These are phyloP conservation scores for Phytopythium delawarense DNA, from an alignment of 352 stramenopile species.

Conservation along the genomic window DNA sequence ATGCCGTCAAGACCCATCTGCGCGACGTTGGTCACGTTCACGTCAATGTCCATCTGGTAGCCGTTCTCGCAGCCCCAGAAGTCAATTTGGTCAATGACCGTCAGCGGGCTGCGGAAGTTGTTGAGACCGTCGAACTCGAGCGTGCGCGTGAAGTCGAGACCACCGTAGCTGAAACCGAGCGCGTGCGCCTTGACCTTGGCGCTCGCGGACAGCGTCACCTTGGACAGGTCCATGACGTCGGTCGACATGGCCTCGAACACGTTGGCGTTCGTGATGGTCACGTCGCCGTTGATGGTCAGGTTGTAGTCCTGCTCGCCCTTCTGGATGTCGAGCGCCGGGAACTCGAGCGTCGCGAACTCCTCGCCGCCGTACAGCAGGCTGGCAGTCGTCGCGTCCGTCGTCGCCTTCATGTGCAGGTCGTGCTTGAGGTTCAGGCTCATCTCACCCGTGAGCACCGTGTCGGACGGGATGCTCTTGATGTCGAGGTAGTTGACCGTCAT, in stretches of 20 bases:
- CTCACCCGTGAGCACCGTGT: conserved; percentile 36
- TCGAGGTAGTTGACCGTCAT: conserved; percentile 67
- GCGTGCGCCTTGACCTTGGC: conserved; percentile 42
- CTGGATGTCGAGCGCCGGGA: conserved; percentile 45
- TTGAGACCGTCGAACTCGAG: conserved; percentile 46
- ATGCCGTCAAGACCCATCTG: conserved; percentile 53
- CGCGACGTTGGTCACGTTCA: conserved; percentile 49
- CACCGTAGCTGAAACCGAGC: conserved; percentile 46
- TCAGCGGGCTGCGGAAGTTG: conserved; percentile 46
- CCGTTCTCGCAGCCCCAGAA: conserved; percentile 34
- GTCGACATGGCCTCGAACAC: conserved; percentile 44
- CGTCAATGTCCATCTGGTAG: conserved; percentile 49
- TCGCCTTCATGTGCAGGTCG: conserved; percentile 34
- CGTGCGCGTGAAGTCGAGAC: conserved; percentile 50
- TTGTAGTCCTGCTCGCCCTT: conserved; percentile 31
- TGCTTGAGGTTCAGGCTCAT: conserved; percentile 49
- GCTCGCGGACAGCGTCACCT: conserved; percentile 34
- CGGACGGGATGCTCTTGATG: conserved; percentile 43
- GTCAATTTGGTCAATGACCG: conserved; percentile 53
- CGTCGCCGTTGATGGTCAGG: conserved; percentile 26
- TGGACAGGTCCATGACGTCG: conserved; percentile 33
- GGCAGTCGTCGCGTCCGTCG: conserved; percentile 38
- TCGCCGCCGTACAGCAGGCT: conserved; percentile 38
- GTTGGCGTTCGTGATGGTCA: conserved; percentile 31
- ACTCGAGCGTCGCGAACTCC: conserved; percentile 38